Evolutionary conservation across 352 stramenopile species (phyloP), one percentile per base, ranked within the genome.

Genomic region (Nothophytophthora sp.): DNA sequence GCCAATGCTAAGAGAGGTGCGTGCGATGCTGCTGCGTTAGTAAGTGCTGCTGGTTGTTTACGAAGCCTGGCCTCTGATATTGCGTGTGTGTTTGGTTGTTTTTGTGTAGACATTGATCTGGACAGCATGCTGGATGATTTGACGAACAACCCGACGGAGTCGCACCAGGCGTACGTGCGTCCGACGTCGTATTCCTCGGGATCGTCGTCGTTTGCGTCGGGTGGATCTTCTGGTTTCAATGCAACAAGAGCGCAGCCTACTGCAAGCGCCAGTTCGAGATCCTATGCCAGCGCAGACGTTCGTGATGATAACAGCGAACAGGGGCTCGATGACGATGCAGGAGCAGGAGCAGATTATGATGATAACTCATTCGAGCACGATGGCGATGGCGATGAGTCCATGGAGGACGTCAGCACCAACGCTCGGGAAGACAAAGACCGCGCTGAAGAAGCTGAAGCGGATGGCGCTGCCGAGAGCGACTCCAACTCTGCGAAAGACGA

Each of bases 91-190:
- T 6, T 43, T 55, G n/a, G 29, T 53, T 34, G 8, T 19, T 18
- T 22, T 36, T 39, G 12, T 29, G 20, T 47, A 73, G 84, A 95
- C 44, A 92, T 95, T 45, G 84, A 95, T 65, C 42, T 95, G 28
- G 80, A 95, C 41, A 95, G 84, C 35, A 90, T 95, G 81, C 57
- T 95, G 23, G 78, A 90, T 23, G 84, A 95, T 38, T 54, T 95
- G 16, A 92, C 81, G 27, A 92, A 72, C 43, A 95, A 95, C 54
- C 84, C 84, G 24, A 92, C 74, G 3, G 76, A 92, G 57, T 69
- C 76, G 6, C 57, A 62, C 1, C 59, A 73, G 36, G 55, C 45
- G 5, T 90, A 88, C 60, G 62, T 64, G 2, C 63, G 68, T 7
- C 78, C 83, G 0, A 62, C 85, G 59, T 80, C 73, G n/a, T 92